These are phyloP conservation scores for Sclerotinia borealis DNA, from an alignment of 2,329 filamentous ascomycete species.

Conservation along the genomic window DNA sequence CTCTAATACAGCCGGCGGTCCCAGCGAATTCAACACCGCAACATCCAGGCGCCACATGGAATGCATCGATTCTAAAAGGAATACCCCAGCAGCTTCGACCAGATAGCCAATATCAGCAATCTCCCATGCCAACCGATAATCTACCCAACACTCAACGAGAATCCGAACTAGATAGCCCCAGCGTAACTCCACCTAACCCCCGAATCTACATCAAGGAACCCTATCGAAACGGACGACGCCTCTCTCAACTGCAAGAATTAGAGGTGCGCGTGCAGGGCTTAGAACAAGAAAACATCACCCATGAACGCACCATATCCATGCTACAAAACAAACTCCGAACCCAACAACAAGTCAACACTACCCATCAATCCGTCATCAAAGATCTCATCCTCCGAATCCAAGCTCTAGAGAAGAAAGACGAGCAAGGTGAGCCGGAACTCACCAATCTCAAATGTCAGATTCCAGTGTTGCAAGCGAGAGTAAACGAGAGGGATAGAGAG, in stretches of 20 bases:
- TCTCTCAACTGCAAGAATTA: background rate
- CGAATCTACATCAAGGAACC: background rate
- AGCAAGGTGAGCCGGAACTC: background rate
- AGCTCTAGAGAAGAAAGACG: background rate
- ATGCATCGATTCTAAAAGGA: background rate
- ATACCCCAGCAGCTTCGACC: background rate
- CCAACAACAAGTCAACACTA: slow-evolving; percentile 9
- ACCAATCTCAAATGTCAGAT: background rate
- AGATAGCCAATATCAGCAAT: background rate
- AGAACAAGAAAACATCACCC: background rate
- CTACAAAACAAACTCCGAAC: background rate
- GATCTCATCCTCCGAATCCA: slow-evolving; percentile 4
- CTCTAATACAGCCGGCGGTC: background rate
- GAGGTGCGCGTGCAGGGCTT: background rate
- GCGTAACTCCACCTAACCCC: background rate
- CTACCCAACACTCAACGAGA: background rate
- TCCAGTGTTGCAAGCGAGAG: background rate
- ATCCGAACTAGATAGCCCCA: background rate
- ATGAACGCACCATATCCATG: background rate
- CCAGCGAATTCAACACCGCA: background rate
- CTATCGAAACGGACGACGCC: background rate
- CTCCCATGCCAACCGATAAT: background rate
- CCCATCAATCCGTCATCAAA: slow-evolving; percentile 2
- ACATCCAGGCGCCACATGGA: background rate
- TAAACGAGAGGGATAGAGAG: background rate